Evolutionary conservation across 768 basidiomycete species (phyloP), one percentile per base, ranked within the genome.

Genomic region (Hirschioporus abietinus): DNA sequence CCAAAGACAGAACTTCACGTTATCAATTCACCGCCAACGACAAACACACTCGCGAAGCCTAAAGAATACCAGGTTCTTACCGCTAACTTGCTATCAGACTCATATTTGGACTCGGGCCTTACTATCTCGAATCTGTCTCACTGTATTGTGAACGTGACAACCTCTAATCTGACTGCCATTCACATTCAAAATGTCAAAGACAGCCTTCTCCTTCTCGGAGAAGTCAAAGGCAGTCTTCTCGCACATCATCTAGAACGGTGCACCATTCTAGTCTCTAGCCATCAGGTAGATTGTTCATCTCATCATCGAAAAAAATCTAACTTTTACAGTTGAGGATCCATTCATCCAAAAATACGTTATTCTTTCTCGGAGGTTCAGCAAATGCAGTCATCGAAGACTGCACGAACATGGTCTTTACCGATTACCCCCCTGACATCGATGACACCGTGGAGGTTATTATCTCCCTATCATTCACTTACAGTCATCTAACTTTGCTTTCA

Each of bases 351-450:
- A 67, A 79, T 9, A 84, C 89, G 0, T 85, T 87, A 63, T 83
- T 94, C 1, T 88, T 90, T 70, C 81, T 96, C 1, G 78, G 84
- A 6, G 85, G 88, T 12, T 72, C 77, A 4, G 93, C 92, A 3
- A 86, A 88, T 60, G 93, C 94, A 0, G 82, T 93, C 75, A 93
- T 96, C 59, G 95, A 96, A 72, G 81, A 89, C 68, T 94, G 88
- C 71, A 78, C 78, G 0, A 70, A 71, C 0, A 84, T 95, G 60
- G 78, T 82, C 7, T 95, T 96, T 70, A 78, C 85, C 1, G 69
- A 74, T 0, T 95, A 92, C 74, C 91, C 92, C 0, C 62, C 67
- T 1, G 67, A 63, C 18, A 67, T 82, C 7, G 66, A 72, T n/a
- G 30, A 63, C 12, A 12, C 60, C 27, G 17, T 27, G 24, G 60